phyloP scores from a whole-genome alignment of 805 yeast species.

The Hanseniaspora mollemarum region DNA sequence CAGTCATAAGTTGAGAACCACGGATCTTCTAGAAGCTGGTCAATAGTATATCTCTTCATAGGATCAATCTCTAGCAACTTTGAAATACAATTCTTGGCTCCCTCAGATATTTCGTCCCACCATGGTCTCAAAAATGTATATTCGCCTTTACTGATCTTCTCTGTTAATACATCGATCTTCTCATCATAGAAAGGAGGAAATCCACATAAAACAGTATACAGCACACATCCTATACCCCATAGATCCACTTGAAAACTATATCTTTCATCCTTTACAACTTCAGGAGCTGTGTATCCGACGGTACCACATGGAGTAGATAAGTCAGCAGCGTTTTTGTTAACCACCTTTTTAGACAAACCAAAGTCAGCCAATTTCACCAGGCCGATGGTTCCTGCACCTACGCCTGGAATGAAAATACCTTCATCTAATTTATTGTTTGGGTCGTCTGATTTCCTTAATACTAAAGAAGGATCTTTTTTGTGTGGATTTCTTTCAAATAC shows the following conservation, averaged over 20 bases:
- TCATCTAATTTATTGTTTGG: constrained; percentile 63
- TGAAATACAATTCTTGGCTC: constrained; percentile 57
- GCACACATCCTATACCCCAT: constrained; percentile 98
- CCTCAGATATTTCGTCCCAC: constrained; percentile 75
- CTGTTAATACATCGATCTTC: constrained; percentile 51
- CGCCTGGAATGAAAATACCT: constrained; percentile 65
- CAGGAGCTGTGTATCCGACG: constrained; percentile 97
- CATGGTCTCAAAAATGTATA: constrained; percentile 68
- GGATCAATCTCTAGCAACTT: constrained; percentile 63
- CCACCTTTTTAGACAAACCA: constrained; percentile 82
- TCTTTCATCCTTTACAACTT: constrained; percentile 84
- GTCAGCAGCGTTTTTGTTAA: constrained; percentile 47
- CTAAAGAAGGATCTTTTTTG: constrained; percentile 22
- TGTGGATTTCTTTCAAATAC: constrained; percentile 19
- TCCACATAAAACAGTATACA: constrained; percentile 87
- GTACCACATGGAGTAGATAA: constrained; percentile 96
- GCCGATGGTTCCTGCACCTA: constrained; percentile 93
- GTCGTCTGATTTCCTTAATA: constrained; percentile 56
- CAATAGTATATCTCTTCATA: constrained; percentile 51
- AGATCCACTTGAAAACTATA: constrained; percentile 92
- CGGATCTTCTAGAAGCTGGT: constrained; percentile 57
- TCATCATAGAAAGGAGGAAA: constrained; percentile 92
- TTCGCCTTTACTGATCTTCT: constrained; percentile 60
- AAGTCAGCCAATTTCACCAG: constrained; percentile 85
- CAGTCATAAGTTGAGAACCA: constrained; percentile 40